phyloP scores from a whole-genome alignment of 139 green algal species.

The Chlamydomonas urium region DNA sequence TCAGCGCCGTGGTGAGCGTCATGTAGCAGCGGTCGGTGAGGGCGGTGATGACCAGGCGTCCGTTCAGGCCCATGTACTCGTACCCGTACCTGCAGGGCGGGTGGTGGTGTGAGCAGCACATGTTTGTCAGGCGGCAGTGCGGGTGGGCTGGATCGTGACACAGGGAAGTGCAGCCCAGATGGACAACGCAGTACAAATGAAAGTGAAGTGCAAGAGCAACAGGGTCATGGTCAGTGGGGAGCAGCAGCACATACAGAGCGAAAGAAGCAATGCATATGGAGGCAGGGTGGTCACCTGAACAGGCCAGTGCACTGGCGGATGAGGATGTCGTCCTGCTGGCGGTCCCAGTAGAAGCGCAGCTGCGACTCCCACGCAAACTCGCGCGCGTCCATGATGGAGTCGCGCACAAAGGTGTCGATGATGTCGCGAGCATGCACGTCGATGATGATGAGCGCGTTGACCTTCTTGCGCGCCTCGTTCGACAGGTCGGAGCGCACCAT shows the following conservation, averaged over 20 bases:
- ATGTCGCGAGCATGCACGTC: constrained; percentile 85
- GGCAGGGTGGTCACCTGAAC: too few species aligned
- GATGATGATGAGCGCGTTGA: constrained; percentile 85
- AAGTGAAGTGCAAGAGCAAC: too few species aligned
- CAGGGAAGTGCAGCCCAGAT: too few species aligned
- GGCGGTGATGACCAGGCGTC: constrained; percentile 61
- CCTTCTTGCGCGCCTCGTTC: constrained; percentile 69
- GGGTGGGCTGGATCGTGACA: too few species aligned
- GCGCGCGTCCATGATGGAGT: constrained; percentile 74
- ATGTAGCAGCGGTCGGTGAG: constrained; percentile 87
- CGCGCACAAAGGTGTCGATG: constrained; percentile 75
- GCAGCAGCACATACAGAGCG: too few species aligned
- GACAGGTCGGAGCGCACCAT: constrained; percentile 75
- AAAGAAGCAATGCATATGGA: too few species aligned
- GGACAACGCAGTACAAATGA: too few species aligned
- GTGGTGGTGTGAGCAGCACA: too few species aligned
- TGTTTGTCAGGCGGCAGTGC: too few species aligned
- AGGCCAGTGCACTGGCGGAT: constrained; percentile 59
- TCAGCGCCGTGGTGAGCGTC: constrained; percentile 79
- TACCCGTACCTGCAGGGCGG: constrained; percentile 75
- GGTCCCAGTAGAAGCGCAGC: constrained; percentile 81
- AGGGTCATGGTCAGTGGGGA: too few species aligned
- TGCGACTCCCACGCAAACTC: constrained; percentile 87
- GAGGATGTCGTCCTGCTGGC: constrained; percentile 65
- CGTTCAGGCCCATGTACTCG: constrained; percentile 74